Base-by-base conservation (phyloP, 2,329 filamentous ascomycete species). In the Ascochyta koolunga region DNA sequence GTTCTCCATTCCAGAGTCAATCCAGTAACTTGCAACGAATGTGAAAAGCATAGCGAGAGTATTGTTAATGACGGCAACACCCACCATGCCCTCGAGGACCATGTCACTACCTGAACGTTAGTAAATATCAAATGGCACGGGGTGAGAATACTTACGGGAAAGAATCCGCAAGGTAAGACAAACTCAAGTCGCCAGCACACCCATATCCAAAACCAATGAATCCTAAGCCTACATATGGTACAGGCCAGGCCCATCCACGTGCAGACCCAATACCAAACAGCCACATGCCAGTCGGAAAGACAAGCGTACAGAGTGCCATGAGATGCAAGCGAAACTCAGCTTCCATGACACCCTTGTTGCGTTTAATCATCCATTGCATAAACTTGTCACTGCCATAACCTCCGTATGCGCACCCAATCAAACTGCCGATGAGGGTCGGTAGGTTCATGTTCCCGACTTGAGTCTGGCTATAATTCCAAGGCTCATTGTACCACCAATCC, bases 121-220 rank as follows among this genome's bases (percentile, higher is more conserved):
- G 43, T 29, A 35, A 22, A 13, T 4, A 13, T 10, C 29, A 16
- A 42, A 4, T 13, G 21, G 22, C 18, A 29, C 11, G n/a, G 38
- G 22, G n/a, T 25, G 6, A 31, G 16, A 38, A 24, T 29, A 57
- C 54, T 3, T 42, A 60, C 59, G 60, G 60, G n/a, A 62, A 62
- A 15, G 60, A 62, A 15, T 62, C 60, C 13, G 60, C 60, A 29
- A 62, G 52, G 33, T 62, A 62, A 4, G 60, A 58, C 46, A 62
- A 22, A 27, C 54, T 58, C 45, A 86, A 65, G 67, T 85, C 83
- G 5, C 83, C 83, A 2, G 82, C 82, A 44, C 82, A 85, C 7
- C 83, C 83, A 68, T 82, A 85, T 2, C 83, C 83, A 49, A 86
- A 85, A 4, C 83, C 83, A 24, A 84, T 84, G 59, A 85, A 79